Evolutionary conservation across 2,329 filamentous ascomycete species (phyloP).

Genomic region (Sporothrix mexicana): DNA sequence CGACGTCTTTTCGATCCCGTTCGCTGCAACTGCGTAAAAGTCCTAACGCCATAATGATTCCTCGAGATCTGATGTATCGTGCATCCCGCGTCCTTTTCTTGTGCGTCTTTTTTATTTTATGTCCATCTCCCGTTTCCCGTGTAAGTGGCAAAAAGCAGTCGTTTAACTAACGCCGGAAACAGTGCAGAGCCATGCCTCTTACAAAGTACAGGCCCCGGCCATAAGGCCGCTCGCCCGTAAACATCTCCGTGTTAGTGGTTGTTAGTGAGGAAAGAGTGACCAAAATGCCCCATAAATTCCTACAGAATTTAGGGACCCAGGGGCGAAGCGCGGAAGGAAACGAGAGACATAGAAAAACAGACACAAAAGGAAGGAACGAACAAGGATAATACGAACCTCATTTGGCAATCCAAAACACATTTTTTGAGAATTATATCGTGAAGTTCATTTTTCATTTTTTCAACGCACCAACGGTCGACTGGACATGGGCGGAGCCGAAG

Average conservation of each 20-base stretch:
- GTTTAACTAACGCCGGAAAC: not conserved
- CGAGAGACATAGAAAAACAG: too few relatives aligned
- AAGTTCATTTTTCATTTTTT: not conserved
- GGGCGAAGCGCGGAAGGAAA: conserved; percentile 4
- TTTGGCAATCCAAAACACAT: not conserved
- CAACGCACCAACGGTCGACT: not conserved
- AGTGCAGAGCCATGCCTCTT: not conserved
- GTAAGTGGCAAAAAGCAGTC: not conserved
- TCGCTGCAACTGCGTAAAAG: not conserved
- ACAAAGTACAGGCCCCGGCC: too few relatives aligned
- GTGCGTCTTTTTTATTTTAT: too few relatives aligned
- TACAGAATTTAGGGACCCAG: not conserved
- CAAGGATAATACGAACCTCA: not conserved
- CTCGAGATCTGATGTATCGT: not conserved
- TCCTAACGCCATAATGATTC: too few relatives aligned
- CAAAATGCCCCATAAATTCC: not conserved
- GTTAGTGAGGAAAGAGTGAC: not conserved
- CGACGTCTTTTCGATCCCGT: not conserved
- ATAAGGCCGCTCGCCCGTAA: not conserved
- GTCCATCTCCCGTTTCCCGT: conserved; percentile 5
- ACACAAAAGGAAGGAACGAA: not conserved
- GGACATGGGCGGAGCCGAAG: not conserved
- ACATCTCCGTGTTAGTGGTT: not conserved
- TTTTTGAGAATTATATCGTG: too few relatives aligned
- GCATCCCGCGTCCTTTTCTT: not conserved